These are phyloP conservation scores for Elaeis oleifera DNA, from an alignment of 202 grass and related monocot species.

Conservation along the genomic window DNA sequence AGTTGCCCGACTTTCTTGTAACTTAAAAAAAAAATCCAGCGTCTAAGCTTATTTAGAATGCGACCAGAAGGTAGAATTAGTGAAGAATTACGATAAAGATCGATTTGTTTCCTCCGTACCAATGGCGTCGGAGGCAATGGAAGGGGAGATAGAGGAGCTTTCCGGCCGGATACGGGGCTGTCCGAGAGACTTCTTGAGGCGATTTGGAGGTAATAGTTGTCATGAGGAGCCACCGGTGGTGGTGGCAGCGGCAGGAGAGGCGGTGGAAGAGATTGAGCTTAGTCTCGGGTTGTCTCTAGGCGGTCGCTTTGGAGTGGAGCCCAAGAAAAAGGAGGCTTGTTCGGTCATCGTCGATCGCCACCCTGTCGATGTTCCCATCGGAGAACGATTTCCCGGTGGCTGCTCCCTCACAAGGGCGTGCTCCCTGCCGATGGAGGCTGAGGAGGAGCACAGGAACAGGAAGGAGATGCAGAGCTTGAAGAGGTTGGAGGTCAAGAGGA, in stretches of 20 bases:
- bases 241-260: background rate
- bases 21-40: too few species aligned
- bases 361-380: background rate
- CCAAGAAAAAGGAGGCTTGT: slow-evolving; percentile 1
- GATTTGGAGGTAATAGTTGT: background rate
- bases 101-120: too few species aligned
- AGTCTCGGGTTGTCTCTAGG: slow-evolving; percentile 9
- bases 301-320: slow-evolving; percentile 5
- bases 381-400: background rate
- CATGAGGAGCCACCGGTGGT: background rate
- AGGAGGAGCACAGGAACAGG: slow-evolving; percentile 1
- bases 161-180: background rate
- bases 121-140: background rate
- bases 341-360: slow-evolving; percentile 10
- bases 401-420: background rate
- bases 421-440: slow-evolving; percentile 9
- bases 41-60: too few species aligned
- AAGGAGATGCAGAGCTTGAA: slow-evolving; percentile 18
- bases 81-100: too few species aligned
- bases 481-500: slow-evolving; percentile 11
- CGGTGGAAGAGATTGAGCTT: background rate
- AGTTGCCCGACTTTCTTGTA: too few species aligned
- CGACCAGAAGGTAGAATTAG: too few species aligned
- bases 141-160: slow-evolving; percentile 1
- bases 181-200: slow-evolving; percentile 4